These are phyloP conservation scores for Cladosporium sp. DNA, from an alignment of 2,329 filamentous ascomycete genomes.

Conservation along the genomic window DNA sequence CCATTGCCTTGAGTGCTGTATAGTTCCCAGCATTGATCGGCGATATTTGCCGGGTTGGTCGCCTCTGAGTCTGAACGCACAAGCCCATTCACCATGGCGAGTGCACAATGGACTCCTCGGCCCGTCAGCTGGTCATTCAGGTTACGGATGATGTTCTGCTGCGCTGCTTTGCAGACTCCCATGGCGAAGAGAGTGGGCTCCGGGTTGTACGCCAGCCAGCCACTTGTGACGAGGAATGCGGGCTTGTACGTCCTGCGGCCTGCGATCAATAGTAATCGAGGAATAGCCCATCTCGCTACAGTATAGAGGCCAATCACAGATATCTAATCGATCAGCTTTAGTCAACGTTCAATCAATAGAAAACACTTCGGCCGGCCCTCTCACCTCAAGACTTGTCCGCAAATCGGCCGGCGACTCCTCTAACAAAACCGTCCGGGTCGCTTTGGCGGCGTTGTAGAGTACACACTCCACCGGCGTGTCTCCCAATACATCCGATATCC, in stretches of 20 bases:
- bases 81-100: constrained; percentile 42
- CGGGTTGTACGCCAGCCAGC: constrained; percentile 41
- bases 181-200: constrained; percentile 45
- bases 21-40: constrained; percentile 40
- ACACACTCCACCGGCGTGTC: constrained; percentile 40
- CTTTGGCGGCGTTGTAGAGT: constrained; percentile 16
- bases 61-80: constrained; percentile 37
- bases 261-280: constrained; percentile 30
- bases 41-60: constrained; percentile 43
- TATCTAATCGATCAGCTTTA: constrained; percentile 25
- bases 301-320: constrained; percentile 45
- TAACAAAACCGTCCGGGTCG: neutral
- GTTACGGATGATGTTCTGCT: constrained; percentile 46
- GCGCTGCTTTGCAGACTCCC: constrained; percentile 47
- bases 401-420: neutral
- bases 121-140: constrained; percentile 38
- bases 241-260: constrained; percentile 33
- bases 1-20: constrained; percentile 23
- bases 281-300: constrained; percentile 43
- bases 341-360: neutral
- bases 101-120: constrained; percentile 41
- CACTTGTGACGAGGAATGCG: constrained; percentile 46
- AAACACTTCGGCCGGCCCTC: neutral
- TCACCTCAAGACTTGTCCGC: neutral
- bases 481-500: constrained; percentile 35